Evolutionary conservation across 1,284 basidiomycete genomes (phyloP), one percentile per base, ranked within the genome.

Genomic region (Leccinum colubrinum): DNA sequence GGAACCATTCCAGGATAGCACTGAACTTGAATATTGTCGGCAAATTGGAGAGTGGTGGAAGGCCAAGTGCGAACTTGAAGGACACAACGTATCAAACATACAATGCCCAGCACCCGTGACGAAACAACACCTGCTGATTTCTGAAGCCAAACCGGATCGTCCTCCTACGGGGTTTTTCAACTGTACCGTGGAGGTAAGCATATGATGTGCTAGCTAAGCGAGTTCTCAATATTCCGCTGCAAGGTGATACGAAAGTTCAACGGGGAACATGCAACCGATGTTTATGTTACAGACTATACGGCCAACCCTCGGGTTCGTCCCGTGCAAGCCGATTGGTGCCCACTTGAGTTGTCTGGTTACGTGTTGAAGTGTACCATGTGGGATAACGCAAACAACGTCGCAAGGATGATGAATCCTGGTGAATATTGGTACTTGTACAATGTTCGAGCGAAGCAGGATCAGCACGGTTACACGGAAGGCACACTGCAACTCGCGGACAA

Each of bases 261-360:
- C 37, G 80, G 78, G 55, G 66, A 75, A 6, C 70, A 73, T 56
- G 68, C 66, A 2, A 80, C 81, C 63, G 80, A 71, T 50, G 61
- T 90, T n/a, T 88, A 84, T 69, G 85, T 87, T 56, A 90, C 88
- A 2, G 88, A 90, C 66, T 90, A 87, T 67, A 88, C 88, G 2
- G 63, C 67, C 37, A 84, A 84, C 59, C 39, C 71, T 2, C 65
- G 65, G 4, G 66, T 78, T 27, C 64, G 64, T 7, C 66, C 73
- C 14, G 64, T 77, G 22, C 70, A 79, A 56, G 74, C 76, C 4
- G 62, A 74, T 48, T 86, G 82, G 83, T 87, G 83, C 67, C 78
- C 81, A 7, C 67, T 74, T 1, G 73, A 74, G 52, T 71, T 88
- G 39, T 72, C 72, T 3, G 75, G 80, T 14, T 71, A 71, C 25